These are phyloP conservation scores for Agaricus blazei DNA, from an alignment of 768 basidiomycete species.

Conservation along the genomic window DNA sequence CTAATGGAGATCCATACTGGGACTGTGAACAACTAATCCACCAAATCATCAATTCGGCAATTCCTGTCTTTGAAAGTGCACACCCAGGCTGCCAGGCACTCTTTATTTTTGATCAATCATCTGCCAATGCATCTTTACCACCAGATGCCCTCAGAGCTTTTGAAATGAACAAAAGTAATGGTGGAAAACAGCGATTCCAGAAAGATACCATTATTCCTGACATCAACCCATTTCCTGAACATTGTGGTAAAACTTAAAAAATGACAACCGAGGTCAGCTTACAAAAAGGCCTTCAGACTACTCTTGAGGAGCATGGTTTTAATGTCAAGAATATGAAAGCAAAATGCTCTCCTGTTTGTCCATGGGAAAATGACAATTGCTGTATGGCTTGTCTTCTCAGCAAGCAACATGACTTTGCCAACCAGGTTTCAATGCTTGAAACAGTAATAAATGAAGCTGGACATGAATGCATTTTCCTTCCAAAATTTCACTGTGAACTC, in stretches of 20 bases:
- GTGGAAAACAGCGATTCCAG: constrained; percentile 31
- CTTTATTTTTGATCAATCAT: constrained; percentile 39
- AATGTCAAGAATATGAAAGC: no score
- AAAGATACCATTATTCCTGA: constrained; percentile 32
- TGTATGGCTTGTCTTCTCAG: constrained; percentile 30
- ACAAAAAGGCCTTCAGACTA: constrained; percentile 29
- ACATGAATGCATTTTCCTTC: constrained; percentile 18
- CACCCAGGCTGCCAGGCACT: constrained; percentile 25
- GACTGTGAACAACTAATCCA: constrained; percentile 27
- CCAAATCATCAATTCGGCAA: constrained; percentile 27
- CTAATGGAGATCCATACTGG: constrained; percentile 34
- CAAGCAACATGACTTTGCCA: constrained; percentile 31
- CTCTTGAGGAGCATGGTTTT: constrained; percentile 37
- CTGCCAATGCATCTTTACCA: constrained; percentile 32
- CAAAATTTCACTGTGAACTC: constrained; percentile 11
- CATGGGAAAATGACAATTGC: constrained; percentile 11
- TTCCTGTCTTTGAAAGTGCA: constrained; percentile 30
- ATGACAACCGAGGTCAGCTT: constrained; percentile 27
- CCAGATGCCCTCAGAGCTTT: constrained; percentile 35
- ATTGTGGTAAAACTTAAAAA: constrained; percentile 24
- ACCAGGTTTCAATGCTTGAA: constrained; percentile 28
- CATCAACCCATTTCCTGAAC: constrained; percentile 23
- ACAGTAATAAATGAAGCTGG: constrained; percentile 23
- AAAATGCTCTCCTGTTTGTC: constrained; percentile 12
- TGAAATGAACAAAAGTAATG: constrained; percentile 36